A percentile compares a stretch with the other conserved stretches of the same genome.
phyloP scores from a whole-genome alignment of 2,329 filamentous ascomycete genomes.

The Coniochaeta prunicola region DNA sequence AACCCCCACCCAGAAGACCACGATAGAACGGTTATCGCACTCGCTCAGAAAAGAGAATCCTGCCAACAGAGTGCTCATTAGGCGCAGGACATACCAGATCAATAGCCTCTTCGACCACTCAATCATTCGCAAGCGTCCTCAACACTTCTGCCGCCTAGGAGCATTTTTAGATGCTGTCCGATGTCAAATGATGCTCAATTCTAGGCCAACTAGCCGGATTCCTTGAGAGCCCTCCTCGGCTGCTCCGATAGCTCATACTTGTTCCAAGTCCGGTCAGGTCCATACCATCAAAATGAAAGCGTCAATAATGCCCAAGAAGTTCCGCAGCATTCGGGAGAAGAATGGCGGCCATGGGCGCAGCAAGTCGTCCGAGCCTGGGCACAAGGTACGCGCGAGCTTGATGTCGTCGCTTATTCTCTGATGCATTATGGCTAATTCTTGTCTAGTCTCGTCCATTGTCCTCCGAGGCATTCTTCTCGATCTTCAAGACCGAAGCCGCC shows the following conservation, averaged over 20 bases:
- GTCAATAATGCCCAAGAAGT: slow-evolving; percentile 50
- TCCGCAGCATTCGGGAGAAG: slow-evolving; percentile 66
- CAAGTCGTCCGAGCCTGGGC: slow-evolving; percentile 46
- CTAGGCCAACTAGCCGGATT: not conserved
- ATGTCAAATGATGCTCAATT: not conserved
- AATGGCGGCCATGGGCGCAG: slow-evolving; percentile 43
- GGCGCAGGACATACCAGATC: not conserved
- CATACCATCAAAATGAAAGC: slow-evolving; percentile 7
- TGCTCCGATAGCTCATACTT: not conserved
- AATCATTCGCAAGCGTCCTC: not conserved
- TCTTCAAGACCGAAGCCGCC: slow-evolving; percentile 56
- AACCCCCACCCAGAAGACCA: not conserved
- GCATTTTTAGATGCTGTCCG: not conserved
- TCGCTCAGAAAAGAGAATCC: not conserved
- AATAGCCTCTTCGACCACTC: not conserved
- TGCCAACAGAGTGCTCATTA: not conserved
- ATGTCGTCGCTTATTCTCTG: not conserved
- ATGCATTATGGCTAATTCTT: slow-evolving; percentile 8
- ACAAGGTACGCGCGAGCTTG: slow-evolving; percentile 35
- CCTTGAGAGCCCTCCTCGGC: not conserved
- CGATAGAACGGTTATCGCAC: not conserved
- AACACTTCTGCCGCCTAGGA: not conserved
- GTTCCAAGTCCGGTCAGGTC: not conserved
- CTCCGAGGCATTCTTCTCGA: slow-evolving; percentile 50
- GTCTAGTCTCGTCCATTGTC: slow-evolving; percentile 43